A percentile compares a stretch with the other conserved stretches of the same genome.
Evolutionary conservation across 1,284 basidiomycete genomes (phyloP).

Genomic region (Cryptococcus sp.): DNA sequence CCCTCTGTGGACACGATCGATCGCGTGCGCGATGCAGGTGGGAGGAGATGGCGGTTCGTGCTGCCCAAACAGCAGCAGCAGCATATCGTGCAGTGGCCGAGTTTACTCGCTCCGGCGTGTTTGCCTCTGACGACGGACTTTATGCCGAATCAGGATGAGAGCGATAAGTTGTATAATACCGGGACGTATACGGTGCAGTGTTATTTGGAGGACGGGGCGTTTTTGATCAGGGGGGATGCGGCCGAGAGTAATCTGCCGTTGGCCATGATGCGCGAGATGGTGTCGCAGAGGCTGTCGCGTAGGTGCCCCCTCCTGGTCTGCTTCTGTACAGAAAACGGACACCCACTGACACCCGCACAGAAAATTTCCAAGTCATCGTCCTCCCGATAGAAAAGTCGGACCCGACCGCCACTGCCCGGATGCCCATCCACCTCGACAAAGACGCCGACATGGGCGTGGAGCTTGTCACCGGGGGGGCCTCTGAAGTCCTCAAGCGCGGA

Average conservation of each 20-base stretch:
- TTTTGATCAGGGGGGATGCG: constrained; percentile 58
- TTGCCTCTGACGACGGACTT: constrained; percentile 91
- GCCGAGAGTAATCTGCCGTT: constrained; percentile 62
- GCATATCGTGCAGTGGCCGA: constrained; percentile 90
- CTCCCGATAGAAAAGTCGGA: constrained; percentile 43
- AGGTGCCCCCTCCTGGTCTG: constrained; percentile 20
- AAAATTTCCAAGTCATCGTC: constrained; percentile 93
- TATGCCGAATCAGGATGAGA: constrained; percentile 70
- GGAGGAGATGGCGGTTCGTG: constrained; percentile 82
- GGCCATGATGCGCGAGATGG: constrained; percentile 89
- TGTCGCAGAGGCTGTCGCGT: constrained; percentile 72
- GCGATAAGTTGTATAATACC: constrained; percentile 73
- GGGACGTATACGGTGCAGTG: constrained; percentile 55
- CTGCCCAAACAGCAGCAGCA: constrained; percentile 67
- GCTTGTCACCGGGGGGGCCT: constrained; percentile 57
- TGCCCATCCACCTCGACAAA: constrained; percentile 15
- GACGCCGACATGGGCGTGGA: constrained; percentile 50
- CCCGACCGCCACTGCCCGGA: constrained; percentile 15
- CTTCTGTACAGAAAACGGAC: not conserved
- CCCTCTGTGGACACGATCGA: constrained; percentile 25
- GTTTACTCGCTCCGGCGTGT: constrained; percentile 76
- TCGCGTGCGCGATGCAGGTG: constrained; percentile 52
- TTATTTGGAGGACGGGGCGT: constrained; percentile 52
- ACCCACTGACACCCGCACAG: constrained; percentile 51
- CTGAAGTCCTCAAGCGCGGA: constrained; percentile 65